Evolutionary conservation across 1,139 yeast species (phyloP).

Genomic region (Suhomyces bolitotheri): DNA sequence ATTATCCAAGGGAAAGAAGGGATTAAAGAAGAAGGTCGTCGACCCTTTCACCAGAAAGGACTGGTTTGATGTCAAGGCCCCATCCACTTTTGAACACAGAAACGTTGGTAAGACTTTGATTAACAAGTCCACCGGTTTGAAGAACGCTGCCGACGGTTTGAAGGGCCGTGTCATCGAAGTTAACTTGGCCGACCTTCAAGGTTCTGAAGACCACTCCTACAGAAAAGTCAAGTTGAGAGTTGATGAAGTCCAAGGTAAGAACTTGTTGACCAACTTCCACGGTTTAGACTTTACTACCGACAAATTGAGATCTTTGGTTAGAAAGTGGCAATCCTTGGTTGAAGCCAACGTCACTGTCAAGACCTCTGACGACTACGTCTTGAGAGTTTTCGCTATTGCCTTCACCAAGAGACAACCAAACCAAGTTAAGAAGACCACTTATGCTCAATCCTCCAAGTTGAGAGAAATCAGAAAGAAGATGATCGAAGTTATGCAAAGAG

Average conservation of each 20-base stretch:
- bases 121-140: slow-evolving; percentile 54
- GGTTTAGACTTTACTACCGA: slow-evolving; percentile 53
- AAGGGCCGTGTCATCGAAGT: slow-evolving; percentile 55
- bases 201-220: slow-evolving; percentile 54
- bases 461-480: slow-evolving; percentile 54
- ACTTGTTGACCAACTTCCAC: slow-evolving; percentile 56
- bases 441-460: slow-evolving; percentile 53
- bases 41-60: slow-evolving; percentile 55
- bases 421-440: slow-evolving; percentile 53
- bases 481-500: slow-evolving; percentile 55
- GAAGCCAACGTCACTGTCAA: slow-evolving; percentile 55
- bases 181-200: slow-evolving; percentile 52
- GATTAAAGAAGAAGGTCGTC: slow-evolving; percentile 53
- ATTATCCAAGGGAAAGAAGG: slow-evolving; percentile 55
- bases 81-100: slow-evolving; percentile 53
- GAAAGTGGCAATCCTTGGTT: slow-evolving; percentile 56
- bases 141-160: slow-evolving; percentile 54
- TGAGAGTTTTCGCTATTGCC: slow-evolving; percentile 53
- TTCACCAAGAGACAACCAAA: slow-evolving; percentile 55
- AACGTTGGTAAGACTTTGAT: slow-evolving; percentile 53
- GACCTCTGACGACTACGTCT: slow-evolving; percentile 52
- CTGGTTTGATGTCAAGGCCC: slow-evolving; percentile 55
- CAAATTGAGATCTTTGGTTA: slow-evolving; percentile 52
- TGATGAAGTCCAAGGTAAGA: slow-evolving; percentile 55
- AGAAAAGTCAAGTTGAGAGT: slow-evolving; percentile 55